Conservation (phyloP, 805 yeast species). For the Cyberlindnera saturnus region DNA sequence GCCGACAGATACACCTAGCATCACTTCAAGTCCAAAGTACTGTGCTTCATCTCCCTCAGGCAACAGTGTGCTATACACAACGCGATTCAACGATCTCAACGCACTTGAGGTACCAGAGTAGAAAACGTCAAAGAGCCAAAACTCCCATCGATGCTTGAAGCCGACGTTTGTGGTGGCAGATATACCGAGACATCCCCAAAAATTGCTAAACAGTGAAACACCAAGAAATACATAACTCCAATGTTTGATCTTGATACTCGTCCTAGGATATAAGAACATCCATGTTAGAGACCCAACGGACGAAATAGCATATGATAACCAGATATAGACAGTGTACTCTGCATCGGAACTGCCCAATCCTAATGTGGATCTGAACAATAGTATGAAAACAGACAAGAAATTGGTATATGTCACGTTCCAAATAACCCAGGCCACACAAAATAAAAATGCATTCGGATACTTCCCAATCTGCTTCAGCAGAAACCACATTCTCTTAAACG, state of each 20-base stretch:
- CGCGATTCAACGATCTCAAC: slow-evolving; percentile 31
- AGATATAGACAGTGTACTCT: slow-evolving; percentile 34
- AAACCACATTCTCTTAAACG: slow-evolving; percentile 23
- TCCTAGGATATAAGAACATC: slow-evolving; percentile 31
- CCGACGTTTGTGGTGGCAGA: slow-evolving; percentile 26
- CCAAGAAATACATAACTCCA: slow-evolving; percentile 32
- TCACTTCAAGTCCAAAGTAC: slow-evolving; percentile 35
- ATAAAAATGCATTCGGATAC: slow-evolving; percentile 30
- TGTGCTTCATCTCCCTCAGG: slow-evolving; percentile 39
- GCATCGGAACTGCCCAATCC: slow-evolving; percentile 33
- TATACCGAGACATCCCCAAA: slow-evolving; percentile 36
- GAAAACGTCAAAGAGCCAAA: slow-evolving; percentile 35
- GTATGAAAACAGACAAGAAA: slow-evolving; percentile 30
- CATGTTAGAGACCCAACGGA: slow-evolving; percentile 31
- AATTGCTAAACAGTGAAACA: slow-evolving; percentile 28
- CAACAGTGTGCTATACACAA: slow-evolving; percentile 31
- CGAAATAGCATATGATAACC: slow-evolving; percentile 31
- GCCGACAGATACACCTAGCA: slow-evolving; percentile 35
- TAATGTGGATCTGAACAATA: slow-evolving; percentile 33
- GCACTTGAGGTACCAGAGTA: slow-evolving; percentile 31
- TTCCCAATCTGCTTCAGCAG: slow-evolving; percentile 23
- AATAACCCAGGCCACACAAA: slow-evolving; percentile 36
- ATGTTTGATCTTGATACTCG: slow-evolving; percentile 23
- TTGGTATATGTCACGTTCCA: slow-evolving; percentile 34
- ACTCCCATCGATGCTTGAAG: slow-evolving; percentile 37